Percentiles rank a stretch among this genome's conserved stretches.
These are phyloP conservation scores for Cyberlindnera mycetangii DNA, from an alignment of 805 yeast genomes.

Conservation along the genomic window DNA sequence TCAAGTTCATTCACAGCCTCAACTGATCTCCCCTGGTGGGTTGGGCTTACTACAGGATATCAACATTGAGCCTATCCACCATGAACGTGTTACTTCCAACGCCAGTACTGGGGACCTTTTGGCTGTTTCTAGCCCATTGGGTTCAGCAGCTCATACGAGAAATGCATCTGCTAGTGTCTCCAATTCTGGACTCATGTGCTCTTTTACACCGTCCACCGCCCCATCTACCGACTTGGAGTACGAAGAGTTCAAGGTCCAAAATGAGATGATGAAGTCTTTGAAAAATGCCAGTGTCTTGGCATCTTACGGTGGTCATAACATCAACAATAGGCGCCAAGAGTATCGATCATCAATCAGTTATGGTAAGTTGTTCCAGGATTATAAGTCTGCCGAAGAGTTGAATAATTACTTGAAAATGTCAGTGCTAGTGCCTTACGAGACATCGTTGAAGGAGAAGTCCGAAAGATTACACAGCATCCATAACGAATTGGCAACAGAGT, in stretches of 20 bases:
- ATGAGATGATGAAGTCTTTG: constrained; percentile 11
- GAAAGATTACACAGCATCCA: constrained; percentile 20
- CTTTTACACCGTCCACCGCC: not conserved
- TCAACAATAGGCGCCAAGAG: constrained; percentile 16
- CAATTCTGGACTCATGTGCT: not conserved
- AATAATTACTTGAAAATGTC: constrained; percentile 2
- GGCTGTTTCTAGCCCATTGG: not conserved
- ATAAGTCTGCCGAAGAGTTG: constrained; percentile 8
- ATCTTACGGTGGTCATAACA: constrained; percentile 23
- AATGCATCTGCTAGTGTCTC: constrained; percentile 4
- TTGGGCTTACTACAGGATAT: constrained; percentile 17
- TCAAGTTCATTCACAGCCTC: not conserved
- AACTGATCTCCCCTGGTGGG: not conserved
- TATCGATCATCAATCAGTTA: constrained; percentile 12
- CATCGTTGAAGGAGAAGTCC: constrained; percentile 19
- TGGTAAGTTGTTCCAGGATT: constrained; percentile 12
- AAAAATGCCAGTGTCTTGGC: constrained; percentile 9
- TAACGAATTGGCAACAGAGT: constrained; percentile 23
- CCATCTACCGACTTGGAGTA: constrained; percentile 8
- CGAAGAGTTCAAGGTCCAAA: constrained; percentile 11
- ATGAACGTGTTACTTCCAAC: constrained; percentile 8
- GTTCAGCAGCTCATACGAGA: constrained; percentile 2
- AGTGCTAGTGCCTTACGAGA: constrained; percentile 12
- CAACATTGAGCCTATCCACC: constrained; percentile 24
- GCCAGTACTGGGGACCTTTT: constrained; percentile 4